Conservation (phyloP, 2,329 filamentous ascomycete species). For the Monilinia aucupariae region DNA sequence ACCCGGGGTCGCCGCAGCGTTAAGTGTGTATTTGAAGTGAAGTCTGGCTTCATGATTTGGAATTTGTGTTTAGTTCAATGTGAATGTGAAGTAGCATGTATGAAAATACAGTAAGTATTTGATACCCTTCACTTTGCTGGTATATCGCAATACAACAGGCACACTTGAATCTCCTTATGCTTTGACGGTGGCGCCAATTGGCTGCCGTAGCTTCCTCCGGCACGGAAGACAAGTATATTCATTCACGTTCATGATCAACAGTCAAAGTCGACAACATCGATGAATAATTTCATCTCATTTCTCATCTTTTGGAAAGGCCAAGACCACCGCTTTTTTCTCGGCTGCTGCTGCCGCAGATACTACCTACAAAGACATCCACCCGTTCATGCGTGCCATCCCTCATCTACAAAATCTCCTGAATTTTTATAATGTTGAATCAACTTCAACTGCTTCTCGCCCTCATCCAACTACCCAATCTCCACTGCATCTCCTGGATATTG, state of each 20-base stretch:
- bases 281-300: neutral
- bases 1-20: neutral
- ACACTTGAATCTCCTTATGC: too few species aligned
- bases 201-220: too few species aligned
- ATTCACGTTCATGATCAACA: too few species aligned
- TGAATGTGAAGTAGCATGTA: neutral
- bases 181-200: too few species aligned
- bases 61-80: neutral
- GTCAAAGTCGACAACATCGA: neutral
- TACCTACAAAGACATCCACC: neutral
- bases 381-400: neutral
- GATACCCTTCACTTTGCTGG: neutral
- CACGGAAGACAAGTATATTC: too few species aligned
- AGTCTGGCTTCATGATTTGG: neutral
- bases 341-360: neutral
- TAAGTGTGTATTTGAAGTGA: neutral
- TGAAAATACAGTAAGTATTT: neutral
- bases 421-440: neutral
- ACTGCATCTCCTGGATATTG: neutral
- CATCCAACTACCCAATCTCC: neutral
- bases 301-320: neutral
- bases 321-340: constrained; percentile 1
- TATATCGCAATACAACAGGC: neutral
- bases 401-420: constrained; percentile 12
- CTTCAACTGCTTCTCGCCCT: neutral